Conservation (phyloP, 495 filamentous ascomycete genomes). For the Sphaerosporella brunnea region DNA sequence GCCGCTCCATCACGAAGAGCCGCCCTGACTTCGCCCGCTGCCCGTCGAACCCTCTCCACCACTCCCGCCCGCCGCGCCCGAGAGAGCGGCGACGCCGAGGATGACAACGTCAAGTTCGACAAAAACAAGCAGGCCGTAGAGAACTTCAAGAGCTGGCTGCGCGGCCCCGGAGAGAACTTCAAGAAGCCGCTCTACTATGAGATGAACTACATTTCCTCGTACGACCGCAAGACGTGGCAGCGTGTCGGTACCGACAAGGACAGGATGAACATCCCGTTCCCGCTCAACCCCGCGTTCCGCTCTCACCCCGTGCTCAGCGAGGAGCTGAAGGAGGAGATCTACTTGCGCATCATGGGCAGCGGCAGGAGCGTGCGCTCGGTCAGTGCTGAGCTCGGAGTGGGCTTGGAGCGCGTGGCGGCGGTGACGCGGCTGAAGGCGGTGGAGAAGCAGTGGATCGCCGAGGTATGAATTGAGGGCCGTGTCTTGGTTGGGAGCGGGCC, state of each 20-base stretch:
- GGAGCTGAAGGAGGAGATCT: slow-evolving; percentile 56
- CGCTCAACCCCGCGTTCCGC: slow-evolving; percentile 50
- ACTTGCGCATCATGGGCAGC: slow-evolving; percentile 41
- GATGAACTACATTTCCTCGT: slow-evolving; percentile 49
- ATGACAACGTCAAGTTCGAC: background rate
- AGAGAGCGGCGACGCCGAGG: background rate
- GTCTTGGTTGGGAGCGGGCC: no score
- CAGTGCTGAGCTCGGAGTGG: slow-evolving; percentile 58
- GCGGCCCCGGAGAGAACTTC: slow-evolving; percentile 37
- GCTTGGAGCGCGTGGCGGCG: slow-evolving; percentile 73
- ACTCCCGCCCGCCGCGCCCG: background rate
- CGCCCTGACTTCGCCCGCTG: no score
- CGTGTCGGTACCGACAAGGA: slow-evolving; percentile 2
- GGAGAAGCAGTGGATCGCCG: slow-evolving; percentile 55
- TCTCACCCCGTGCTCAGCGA: slow-evolving; percentile 63
- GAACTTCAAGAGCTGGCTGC: slow-evolving; percentile 36
- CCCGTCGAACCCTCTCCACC: background rate
- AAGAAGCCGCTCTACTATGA: slow-evolving; percentile 38
- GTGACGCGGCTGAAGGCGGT: slow-evolving; percentile 75
- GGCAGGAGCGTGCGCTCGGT: slow-evolving; percentile 58
- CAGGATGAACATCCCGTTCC: slow-evolving; percentile 41
- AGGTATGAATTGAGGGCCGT: slow-evolving; percentile 40
- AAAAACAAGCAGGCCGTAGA: background rate
- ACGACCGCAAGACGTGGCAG: slow-evolving; percentile 27
- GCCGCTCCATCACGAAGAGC: background rate